Evolutionary conservation across 2,329 filamentous ascomycete genomes (phyloP), one percentile per base, ranked within the genome.

Genomic region (Colletotrichum sp.): DNA sequence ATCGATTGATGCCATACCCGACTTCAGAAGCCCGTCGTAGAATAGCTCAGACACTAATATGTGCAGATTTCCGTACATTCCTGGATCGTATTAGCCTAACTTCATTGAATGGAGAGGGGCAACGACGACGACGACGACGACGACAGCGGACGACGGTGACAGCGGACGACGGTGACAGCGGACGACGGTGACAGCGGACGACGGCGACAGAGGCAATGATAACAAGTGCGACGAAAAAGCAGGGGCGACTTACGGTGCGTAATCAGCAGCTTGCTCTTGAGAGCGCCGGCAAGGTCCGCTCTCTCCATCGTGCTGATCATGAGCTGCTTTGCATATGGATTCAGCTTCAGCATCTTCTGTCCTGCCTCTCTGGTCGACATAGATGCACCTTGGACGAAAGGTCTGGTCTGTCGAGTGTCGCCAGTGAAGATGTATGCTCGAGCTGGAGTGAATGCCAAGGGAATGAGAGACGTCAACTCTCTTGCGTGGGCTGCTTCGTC

Each of bases 401-500:
- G 88, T 8, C 84, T 82, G 0, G 86, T 88, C 71, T 88, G 85
- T 2, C 86, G 83, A n/a, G 86, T 84, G 49, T 88, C 88, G 2
- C 88, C 88, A 0, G 86, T 86, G 62, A 88, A 85, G 3, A 89
- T 85, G 86, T 87, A 89, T 0, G 82, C 84, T 4, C 83, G 76
- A 0, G 87, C 87, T 4, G 83, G 81, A 63, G 85, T 88, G 32
- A 84, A 85, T 0, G 87, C 87, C 24, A 89, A 80, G 0, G 87
- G 82, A 2, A 89, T 88, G 21, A 89, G 78, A 0, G 85, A 86
- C 0, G 87, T 88, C 0, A 89, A 80, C 77, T 89, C 88, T 18
- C 87, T 80, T 0, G 86, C 86, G 60, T 89, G 87, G 0, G 87
- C 85, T 0, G 86, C 85, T 82, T 98, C 95, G 59, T 96, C 95